A percentile compares a stretch with the other conserved stretches of the same genome.
phyloP scores from a whole-genome alignment of 345 rosid species.

The Moricandia arvensis region DNA sequence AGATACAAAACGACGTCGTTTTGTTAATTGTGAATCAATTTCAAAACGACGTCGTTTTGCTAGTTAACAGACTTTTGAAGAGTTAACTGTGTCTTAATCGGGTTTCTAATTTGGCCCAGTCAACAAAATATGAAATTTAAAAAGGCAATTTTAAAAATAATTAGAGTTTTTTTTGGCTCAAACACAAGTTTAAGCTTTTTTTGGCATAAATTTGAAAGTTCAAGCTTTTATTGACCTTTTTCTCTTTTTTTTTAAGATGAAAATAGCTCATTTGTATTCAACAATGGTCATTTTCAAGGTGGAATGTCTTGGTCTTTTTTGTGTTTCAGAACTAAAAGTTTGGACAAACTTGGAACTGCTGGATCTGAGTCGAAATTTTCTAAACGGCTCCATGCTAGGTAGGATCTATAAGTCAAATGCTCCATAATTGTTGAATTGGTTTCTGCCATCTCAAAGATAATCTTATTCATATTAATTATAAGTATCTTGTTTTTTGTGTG shows the following conservation, averaged over 20 bases:
- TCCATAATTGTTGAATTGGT: background rate
- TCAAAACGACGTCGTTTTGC: no score
- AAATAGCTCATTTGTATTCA: background rate
- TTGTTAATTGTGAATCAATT: no score
- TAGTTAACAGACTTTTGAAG: no score
- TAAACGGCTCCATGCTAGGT: slow-evolving; percentile 8
- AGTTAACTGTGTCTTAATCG: no score
- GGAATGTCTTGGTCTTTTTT: background rate
- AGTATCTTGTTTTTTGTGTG: background rate
- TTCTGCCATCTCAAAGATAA: background rate
- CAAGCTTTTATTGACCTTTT: no score
- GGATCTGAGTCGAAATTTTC: background rate
- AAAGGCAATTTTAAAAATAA: no score
- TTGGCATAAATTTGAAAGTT: no score
- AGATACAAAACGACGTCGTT: no score
- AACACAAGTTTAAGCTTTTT: no score
- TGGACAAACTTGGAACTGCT: slow-evolving; percentile 16
- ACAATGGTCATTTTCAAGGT: background rate
- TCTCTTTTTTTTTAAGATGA: background rate
- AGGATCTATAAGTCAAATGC: background rate
- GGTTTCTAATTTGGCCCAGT: no score
- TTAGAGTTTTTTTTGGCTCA: no score
- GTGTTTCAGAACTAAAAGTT: background rate
- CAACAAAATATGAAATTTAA: no score
- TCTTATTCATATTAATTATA: background rate